Conservation (phyloP, 1,139 yeast species). For the Nakaseomyces glabratus region DNA sequence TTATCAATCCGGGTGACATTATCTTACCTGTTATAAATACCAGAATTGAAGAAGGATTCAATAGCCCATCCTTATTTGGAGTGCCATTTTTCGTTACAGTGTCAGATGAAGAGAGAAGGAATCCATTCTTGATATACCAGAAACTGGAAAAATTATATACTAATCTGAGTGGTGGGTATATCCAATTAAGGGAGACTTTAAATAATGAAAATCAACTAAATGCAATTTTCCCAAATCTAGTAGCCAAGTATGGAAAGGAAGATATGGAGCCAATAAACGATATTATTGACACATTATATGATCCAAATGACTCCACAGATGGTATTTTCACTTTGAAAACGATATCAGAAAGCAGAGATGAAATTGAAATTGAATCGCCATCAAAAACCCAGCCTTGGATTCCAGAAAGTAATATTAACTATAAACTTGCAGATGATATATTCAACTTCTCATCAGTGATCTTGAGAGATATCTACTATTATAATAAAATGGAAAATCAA, state of each 20-base stretch:
- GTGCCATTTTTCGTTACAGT: conserved; percentile 66
- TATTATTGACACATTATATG: conserved; percentile 15
- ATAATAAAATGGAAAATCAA: background rate
- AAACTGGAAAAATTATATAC: conserved; percentile 43
- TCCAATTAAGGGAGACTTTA: conserved; percentile 17
- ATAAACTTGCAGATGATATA: conserved; percentile 3
- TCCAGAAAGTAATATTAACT: conserved; percentile 28
- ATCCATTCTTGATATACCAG: conserved; percentile 46
- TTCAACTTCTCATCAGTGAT: background rate
- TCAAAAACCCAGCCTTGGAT: conserved; percentile 34
- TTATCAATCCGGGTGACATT: conserved; percentile 35
- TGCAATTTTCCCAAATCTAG: conserved; percentile 20
- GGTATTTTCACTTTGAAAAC: conserved; percentile 40
- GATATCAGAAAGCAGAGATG: conserved; percentile 12
- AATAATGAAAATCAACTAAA: conserved; percentile 4
- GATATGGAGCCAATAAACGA: conserved; percentile 12
- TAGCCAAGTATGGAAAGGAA: conserved; percentile 15
- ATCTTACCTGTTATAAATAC: conserved; percentile 65
- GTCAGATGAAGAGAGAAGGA: conserved; percentile 39
- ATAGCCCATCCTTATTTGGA: conserved; percentile 44
- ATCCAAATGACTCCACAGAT: conserved; percentile 12
- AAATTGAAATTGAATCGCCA: conserved; percentile 14
- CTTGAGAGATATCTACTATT: background rate
- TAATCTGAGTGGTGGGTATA: conserved; percentile 34
- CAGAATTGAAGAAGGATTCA: conserved; percentile 36